Evolutionary conservation across 352 stramenopile species (phyloP), one percentile per base, ranked within the genome.

Genomic region (Phytophthora hybrid): DNA sequence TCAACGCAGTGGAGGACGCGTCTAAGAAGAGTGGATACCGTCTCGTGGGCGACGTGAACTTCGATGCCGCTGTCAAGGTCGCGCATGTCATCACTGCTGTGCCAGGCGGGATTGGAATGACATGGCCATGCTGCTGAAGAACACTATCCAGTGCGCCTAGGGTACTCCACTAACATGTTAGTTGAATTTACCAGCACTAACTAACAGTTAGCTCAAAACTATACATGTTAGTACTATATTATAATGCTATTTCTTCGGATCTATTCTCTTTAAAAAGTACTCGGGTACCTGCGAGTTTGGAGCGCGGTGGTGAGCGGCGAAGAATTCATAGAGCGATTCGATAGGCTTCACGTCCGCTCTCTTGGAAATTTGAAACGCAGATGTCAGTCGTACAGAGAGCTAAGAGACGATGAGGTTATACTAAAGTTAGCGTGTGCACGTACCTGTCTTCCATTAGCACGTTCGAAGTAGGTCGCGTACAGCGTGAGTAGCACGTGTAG

Each of bases 1-100:
- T 99, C 67, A 99, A 99, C 79, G 89, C 90, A 19, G 88, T 99
- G 5, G 91, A 99, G 51, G 88, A 97, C 60, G 63, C 82, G 4
- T 83, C 56, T 19, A 93, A 92, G 75, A 90, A 88, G 34, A 78
- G 75, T 14, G 87, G 86, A 0, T 99, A 99, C 72, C 88, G 92
- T 62, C 88, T 99, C 8, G 97, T 99, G 18, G 98, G 98, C 8
- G 98, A 99, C 81, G 98, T 99, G 19, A 85, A 99, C 82, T 99
- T 96, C 75, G 87, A 92, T 2, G 89, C 80, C 31, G 97, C 81
- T 2, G 80, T 77, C 37, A 81, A 91, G 49, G 87, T 99, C 19
- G 97, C 90, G 7, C 85, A 89, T 29, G 94, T 93, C 46, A 99
- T 99, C 76, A 99, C 98, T 26, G 98, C 98, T 13, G 98, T 99